Evolutionary conservation across 495 filamentous ascomycete species (phyloP), one percentile per base, ranked within the genome.

Genomic region (Xylaria palmicola): DNA sequence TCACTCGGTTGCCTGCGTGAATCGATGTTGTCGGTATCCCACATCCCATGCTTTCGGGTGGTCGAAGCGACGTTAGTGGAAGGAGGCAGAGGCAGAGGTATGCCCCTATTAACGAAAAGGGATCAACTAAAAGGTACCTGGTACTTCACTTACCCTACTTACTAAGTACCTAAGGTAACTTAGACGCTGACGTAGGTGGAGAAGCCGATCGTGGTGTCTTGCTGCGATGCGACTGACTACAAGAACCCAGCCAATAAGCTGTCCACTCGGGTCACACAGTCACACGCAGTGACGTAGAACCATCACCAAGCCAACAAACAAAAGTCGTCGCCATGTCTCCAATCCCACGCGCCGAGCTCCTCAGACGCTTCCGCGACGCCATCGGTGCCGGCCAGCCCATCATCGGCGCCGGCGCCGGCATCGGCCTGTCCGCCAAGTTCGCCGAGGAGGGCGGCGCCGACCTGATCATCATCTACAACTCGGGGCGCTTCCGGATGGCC

Each of bases 381-480:
- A 80, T 87, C 44, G 69, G 74, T 24, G 72, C 78, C 44, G 82
- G 81, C 50, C 77, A 78, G 48, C 74, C 81, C 60, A 84, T 90
- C 62, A 79, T 90, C 39, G 87, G 88, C 19, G 86, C 86, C 8
- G 86, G 87, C 30, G 87, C 87, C 57, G 88, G 86, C 81, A 90
- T 87, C 65, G 87, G 88, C 8, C 82, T 90, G 5, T 86, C 87
- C 1, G 87, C 88, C 62, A 89, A 91, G 66, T 85, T 80, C 64
- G 76, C 88, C 67, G 86, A 90, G 68, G 77, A 80, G 32, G 87
- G 86, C 61, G 86, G 87, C 59, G 82, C 76, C 49, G 86, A 90
- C 62, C 78, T 89, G 26, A 87, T 90, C 56, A 82, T 90, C 57
- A 77, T 90, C 72, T 90, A 90, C 77, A 90, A 90, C 73, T 85